Conservation (phyloP, 1,284 basidiomycete genomes). For the Salmacisia buchloeana region DNA sequence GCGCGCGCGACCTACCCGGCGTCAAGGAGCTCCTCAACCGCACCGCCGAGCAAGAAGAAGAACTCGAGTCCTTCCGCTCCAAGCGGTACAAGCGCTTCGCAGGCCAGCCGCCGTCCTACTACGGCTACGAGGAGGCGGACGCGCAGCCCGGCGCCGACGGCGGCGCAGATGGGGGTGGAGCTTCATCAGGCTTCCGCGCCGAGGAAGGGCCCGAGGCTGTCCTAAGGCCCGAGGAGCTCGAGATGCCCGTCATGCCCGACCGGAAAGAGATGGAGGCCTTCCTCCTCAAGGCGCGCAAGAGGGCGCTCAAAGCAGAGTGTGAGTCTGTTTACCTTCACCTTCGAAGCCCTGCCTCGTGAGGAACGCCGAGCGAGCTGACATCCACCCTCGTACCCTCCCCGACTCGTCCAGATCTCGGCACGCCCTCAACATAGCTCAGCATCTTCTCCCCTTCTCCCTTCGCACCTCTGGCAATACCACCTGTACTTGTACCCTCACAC, state of each 20-base stretch:
- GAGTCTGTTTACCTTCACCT: slow-evolving; percentile 10
- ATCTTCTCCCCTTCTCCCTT: slow-evolving; percentile 8
- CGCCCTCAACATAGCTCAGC: slow-evolving; percentile 12
- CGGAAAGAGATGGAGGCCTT: slow-evolving; percentile 70
- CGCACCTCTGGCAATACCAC: neutral
- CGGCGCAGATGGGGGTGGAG: slow-evolving; percentile 19
- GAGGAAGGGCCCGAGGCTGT: slow-evolving; percentile 54
- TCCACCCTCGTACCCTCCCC: no score
- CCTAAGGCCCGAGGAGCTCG: slow-evolving; percentile 65
- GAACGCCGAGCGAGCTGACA: no score
- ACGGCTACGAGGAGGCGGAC: slow-evolving; percentile 70
- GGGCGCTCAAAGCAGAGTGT: slow-evolving; percentile 64
- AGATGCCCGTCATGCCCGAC: slow-evolving; percentile 56
- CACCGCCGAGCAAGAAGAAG: slow-evolving; percentile 65
- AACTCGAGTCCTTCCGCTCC: slow-evolving; percentile 67
- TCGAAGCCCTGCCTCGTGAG: no score
- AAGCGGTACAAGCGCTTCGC: slow-evolving; percentile 81
- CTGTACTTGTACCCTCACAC: neutral
- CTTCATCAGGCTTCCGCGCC: slow-evolving; percentile 12
- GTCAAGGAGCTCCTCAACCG: slow-evolving; percentile 87
- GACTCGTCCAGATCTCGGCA: slow-evolving; percentile 14
- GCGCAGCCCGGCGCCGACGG: slow-evolving; percentile 16
- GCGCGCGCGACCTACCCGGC: slow-evolving; percentile 91
- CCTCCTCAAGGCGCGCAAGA: slow-evolving; percentile 71
- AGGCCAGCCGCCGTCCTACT: slow-evolving; percentile 81